Base-by-base conservation (phyloP, 371 early-diverging fungal species). In the Actinomortierella ambigua region DNA sequence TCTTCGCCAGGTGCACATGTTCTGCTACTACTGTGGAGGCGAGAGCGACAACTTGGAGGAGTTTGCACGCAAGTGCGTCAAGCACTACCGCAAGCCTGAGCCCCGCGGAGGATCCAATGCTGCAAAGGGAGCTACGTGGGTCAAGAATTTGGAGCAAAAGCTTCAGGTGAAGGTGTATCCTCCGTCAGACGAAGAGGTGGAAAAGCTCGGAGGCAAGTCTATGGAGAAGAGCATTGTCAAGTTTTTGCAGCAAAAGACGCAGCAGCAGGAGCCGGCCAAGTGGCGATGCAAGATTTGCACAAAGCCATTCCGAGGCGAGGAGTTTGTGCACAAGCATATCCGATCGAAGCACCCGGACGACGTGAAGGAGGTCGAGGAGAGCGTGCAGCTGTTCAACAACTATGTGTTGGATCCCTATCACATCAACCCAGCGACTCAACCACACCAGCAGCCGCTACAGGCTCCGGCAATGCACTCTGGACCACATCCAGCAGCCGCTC, bases 271-370 rank as follows among this genome's bases (percentile, higher is more conserved):
- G 52, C 86, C 85, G n/a, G 90, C 90, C 54, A 94, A 94, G 76
- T 96, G 80, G 84, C 88, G 95, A 55, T 98, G 98, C 78, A 85
- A 78, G 65, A 82, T 92, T 41, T 98, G 98, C 78, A 83, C 84
- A 13, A 98, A 98, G 82, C 91, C 96, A 48, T 98, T 98, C 85
- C 90, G 93, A 64, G 97, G 95, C 14, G 87, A 89, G 50, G 94
- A 93, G 62, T 98, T 92, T 85, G 95, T 96, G 14, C 88, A 87
- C 70, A 97, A 97, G 77, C 98, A 98, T 69, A 89, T 98, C 59
- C 63, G 85, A 48, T 77, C 84, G 50, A 98, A 97, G 77, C 98
- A 98, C 67, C 82, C 87, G 3, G 90, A 90, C 44, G 82, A 88
- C 28, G 79, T 90, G 43, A 86, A 88, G 26, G 68, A 76, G 20